Conservation (phyloP, 75 land plant genomes). For the Cryptomeria japonica region DNA sequence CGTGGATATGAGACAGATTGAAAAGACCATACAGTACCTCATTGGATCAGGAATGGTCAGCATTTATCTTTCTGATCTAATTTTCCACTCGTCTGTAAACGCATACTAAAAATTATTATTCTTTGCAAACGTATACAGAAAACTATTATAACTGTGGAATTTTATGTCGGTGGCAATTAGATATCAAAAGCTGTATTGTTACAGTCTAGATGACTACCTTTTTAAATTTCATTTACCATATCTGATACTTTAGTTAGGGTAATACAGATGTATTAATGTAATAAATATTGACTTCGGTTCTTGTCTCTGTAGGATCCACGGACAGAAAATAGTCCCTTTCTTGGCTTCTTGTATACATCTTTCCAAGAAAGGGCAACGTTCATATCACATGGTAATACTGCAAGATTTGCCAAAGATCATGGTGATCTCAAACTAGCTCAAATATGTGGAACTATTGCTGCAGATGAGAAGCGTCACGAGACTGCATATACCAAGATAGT, state of each 20-base stretch:
- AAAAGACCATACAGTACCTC: no score
- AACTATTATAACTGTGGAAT: neutral
- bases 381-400: constrained; percentile 65
- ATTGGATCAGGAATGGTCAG: constrained; percentile 17
- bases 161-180: neutral
- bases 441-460: no score
- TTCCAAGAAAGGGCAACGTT: constrained; percentile 57
- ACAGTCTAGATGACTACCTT: neutral
- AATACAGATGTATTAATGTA: neutral
- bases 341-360: constrained; percentile 49
- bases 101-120: neutral
- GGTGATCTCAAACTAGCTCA: no score
- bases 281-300: neutral
- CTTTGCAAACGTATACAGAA: neutral
- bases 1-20: no score
- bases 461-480: no score
- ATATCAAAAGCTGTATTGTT: neutral
- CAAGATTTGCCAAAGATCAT: constrained; percentile 42
- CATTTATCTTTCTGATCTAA: constrained; percentile 19
- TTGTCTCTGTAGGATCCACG: constrained; percentile 29
- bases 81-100: neutral
- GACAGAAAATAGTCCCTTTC: constrained; percentile 42
- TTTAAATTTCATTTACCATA: neutral
- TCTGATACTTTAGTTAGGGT: neutral
- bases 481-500: no score